Percentiles rank a stretch among this genome's conserved stretches.
Evolutionary conservation across 1,139 yeast species (phyloP).

Genomic region (Suhomyces maxii): DNA sequence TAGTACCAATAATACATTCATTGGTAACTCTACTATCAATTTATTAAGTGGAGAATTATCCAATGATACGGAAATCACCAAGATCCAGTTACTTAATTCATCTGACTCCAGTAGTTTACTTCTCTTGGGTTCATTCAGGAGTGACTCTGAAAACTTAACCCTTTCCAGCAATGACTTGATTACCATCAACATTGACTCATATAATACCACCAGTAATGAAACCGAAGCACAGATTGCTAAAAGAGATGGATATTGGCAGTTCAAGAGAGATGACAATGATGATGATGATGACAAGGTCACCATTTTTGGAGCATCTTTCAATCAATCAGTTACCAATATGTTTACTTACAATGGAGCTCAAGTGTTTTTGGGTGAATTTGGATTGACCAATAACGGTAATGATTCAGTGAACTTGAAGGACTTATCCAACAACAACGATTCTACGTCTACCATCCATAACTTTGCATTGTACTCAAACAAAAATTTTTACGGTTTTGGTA

Average conservation of each 20-base stretch:
- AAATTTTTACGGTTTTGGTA: constrained; percentile 43
- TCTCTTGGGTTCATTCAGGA: constrained; percentile 51
- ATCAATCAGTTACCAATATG: constrained; percentile 29
- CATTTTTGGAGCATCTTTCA: constrained; percentile 34
- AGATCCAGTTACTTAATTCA: constrained; percentile 29
- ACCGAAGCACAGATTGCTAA: constrained; percentile 17
- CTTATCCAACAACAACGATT: constrained; percentile 30
- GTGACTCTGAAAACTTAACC: constrained; percentile 32
- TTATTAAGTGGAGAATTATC: constrained; percentile 54
- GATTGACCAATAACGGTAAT: constrained; percentile 20
- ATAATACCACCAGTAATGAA: constrained; percentile 36
- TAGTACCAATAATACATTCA: constrained; percentile 37
- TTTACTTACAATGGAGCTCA: constrained; percentile 21
- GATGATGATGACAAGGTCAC: constrained; percentile 25
- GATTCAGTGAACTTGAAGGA: constrained; percentile 24
- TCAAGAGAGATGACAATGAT: constrained; percentile 2
- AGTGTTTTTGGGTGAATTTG: constrained; percentile 38
- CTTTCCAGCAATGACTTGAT: constrained; percentile 31
- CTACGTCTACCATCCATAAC: constrained; percentile 32
- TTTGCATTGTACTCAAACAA: constrained; percentile 31
- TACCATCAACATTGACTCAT: constrained; percentile 27
- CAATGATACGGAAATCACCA: constrained; percentile 40
- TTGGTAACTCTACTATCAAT: constrained; percentile 72
- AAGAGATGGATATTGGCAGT: not conserved
- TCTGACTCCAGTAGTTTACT: constrained; percentile 27